Base-by-base conservation (phyloP, 495 filamentous ascomycete genomes). In the Choiromyces venosus region DNA sequence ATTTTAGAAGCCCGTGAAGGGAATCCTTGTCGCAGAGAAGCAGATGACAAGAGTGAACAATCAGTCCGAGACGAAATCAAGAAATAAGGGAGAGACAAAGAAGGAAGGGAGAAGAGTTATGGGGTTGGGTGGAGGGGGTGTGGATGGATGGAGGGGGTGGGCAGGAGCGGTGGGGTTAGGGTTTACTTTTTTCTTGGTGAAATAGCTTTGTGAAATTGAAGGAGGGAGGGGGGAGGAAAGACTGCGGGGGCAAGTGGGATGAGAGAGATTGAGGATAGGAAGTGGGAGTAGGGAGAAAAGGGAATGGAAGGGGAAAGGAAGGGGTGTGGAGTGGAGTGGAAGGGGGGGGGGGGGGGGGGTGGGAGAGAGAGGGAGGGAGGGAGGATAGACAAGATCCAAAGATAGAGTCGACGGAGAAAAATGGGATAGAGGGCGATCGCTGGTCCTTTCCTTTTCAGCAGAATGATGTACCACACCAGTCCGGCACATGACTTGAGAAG, bases 401-500 rank as follows among this genome's bases (percentile, higher is more conserved):
- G 78, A 80, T 80, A 80, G 77, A 76, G 77, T 79, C 46, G 75
- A 76, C 71, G 61, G 56, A 67, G 74, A 35, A 64, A 72, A 39
- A 65, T 38, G 44, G 71, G 52, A 39, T 42, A 75, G 64, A 42
- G 73, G 71, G 75, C 61, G 72, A 73, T 77, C 76, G 69, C 33
- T 72, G 66, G 65, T 66, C 42, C 52, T 65, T 71, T 78, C 70
- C 67, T 74, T 68, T 37, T 79, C 71, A 68, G 56, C 73, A 76
- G 73, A 80, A 76, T 79, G 73, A 71, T 72, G 72, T 69, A 70
- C 72, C 78, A 75, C 78, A 80, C 78, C 64, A 67, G 37, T 42
- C 44, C 66, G 70, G 73, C 78, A 80, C 77, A 80, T 80, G 78
- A 80, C 78, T 80, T 80, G 64, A 25, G 71, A 67, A 68, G 61